Base-by-base conservation (phyloP, 148 eudicot species). In the Salicornia ramosissima region DNA sequence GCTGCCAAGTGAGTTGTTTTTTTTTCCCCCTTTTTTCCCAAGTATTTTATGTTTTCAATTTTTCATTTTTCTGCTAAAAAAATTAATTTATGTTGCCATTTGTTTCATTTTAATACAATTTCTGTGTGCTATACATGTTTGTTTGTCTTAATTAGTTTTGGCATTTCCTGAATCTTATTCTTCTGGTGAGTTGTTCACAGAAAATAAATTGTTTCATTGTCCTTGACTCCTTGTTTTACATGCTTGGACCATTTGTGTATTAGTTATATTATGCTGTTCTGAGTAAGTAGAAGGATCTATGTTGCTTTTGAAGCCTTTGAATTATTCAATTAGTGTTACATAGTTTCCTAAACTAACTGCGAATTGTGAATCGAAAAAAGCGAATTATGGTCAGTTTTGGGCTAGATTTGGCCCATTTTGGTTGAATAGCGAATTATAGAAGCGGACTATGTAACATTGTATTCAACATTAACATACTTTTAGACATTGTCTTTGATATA, bases 1-100 rank as follows among this genome's bases (percentile, higher is more conserved):
- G 59, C 77, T 45, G 65, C 77, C 21, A 78, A 78, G 80, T 73
- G 52, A 68, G 73, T 72, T 24, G 31, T 28, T 6, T 66, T 24
- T 65, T 42, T 0, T 24, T 4, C 50, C 15, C 53, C 11, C 9
- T 4, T 42, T 18, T 25, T 18, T 13, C 0, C 10, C n/a, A 29
- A 29, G 10, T 0, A 21, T 5, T 10, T 36, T 18, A 58, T n/a
- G n/a, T 58, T 7, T 1, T 58, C 1, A 9, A 15, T 46, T 28
- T 45, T 61, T 19, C 43, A 34, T 40, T 16, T n/a, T 39, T 1
- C 5, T 30, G 30, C 6, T 62, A 4, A 13, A 39, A 43, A 19
- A 30, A 16, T 31, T 0, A 11, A 24, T 52, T 0, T 59, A 33
- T 15, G 42, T 36, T 36, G 8, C 40, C 40, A 8, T 3, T 36